Percentiles rank a stretch among this genome's conserved stretches.
These are phyloP conservation scores for Rhodomyrtus psidioides DNA, from an alignment of 441 rosid species.

Conservation along the genomic window DNA sequence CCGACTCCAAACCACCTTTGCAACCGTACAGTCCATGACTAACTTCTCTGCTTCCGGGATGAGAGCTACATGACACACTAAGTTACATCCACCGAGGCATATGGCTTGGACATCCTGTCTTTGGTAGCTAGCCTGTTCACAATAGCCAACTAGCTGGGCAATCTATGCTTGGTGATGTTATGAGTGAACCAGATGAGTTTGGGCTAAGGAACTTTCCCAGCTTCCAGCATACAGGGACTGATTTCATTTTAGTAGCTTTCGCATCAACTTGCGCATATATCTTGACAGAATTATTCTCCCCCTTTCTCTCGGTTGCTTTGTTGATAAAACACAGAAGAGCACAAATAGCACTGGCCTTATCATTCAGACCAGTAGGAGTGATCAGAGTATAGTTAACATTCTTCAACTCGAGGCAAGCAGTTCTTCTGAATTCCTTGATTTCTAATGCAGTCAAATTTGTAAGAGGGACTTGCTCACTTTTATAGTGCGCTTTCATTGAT, in stretches of 20 bases:
- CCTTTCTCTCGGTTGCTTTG: background rate
- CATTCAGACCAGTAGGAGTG: background rate
- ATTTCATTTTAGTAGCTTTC: background rate
- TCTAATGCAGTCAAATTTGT: too few species aligned
- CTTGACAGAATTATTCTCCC: background rate
- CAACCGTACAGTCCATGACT: background rate
- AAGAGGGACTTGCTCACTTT: too few species aligned
- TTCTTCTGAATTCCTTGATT: too few species aligned
- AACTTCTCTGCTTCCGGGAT: background rate
- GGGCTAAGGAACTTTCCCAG: background rate
- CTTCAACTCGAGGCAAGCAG: background rate
- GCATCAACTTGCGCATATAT: background rate
- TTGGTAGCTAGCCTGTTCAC: background rate
- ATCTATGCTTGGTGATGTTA: background rate
- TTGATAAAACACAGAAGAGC: background rate
- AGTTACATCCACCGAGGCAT: background rate
- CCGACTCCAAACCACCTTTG: background rate
- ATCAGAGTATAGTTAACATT: background rate
- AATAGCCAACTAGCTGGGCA: background rate
- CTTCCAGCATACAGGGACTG: background rate
- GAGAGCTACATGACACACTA: background rate
- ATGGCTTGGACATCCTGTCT: background rate
- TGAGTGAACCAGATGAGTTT: background rate
- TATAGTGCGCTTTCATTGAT: too few species aligned
- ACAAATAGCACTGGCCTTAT: background rate